Conservation (phyloP, 73 alveolate genomes). For the Effrenium voratum region DNA sequence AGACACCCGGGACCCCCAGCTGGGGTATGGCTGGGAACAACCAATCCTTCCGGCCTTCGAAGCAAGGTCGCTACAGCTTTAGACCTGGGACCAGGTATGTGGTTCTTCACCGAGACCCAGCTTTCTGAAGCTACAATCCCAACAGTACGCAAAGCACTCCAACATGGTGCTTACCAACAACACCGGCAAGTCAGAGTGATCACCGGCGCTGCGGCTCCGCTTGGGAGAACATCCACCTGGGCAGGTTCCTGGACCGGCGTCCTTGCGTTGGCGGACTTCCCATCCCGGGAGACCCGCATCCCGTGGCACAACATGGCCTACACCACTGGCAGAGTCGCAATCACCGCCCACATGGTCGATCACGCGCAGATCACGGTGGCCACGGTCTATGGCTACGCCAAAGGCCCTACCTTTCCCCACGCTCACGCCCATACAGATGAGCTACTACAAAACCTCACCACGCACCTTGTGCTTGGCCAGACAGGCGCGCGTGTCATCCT, state of each 20-base stretch:
- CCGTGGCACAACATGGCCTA: neutral
- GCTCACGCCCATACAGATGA: neutral
- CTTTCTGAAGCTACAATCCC: too few relatives aligned
- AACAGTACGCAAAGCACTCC: too few relatives aligned
- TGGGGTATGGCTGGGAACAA: too few relatives aligned
- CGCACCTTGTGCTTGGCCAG: neutral
- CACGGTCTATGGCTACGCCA: neutral
- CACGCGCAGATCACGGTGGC: neutral
- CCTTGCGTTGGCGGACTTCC: neutral
- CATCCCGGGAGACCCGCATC: neutral
- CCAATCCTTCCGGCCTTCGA: too few relatives aligned
- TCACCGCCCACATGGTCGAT: neutral
- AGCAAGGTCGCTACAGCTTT: too few relatives aligned
- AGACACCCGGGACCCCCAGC: too few relatives aligned
- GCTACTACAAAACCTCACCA: neutral
- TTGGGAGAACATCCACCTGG: neutral
- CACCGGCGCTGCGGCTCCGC: neutral
- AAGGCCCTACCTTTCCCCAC: neutral
- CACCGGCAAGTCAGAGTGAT: neutral
- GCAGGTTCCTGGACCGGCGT: neutral
- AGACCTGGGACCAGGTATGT: too few relatives aligned
- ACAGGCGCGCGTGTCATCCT: neutral
- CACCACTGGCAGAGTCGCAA: neutral
- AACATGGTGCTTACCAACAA: too few relatives aligned
- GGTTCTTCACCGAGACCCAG: too few relatives aligned